These are phyloP conservation scores for Ambrosia trifida DNA, from an alignment of 129 eudicot genomes.

Conservation along the genomic window DNA sequence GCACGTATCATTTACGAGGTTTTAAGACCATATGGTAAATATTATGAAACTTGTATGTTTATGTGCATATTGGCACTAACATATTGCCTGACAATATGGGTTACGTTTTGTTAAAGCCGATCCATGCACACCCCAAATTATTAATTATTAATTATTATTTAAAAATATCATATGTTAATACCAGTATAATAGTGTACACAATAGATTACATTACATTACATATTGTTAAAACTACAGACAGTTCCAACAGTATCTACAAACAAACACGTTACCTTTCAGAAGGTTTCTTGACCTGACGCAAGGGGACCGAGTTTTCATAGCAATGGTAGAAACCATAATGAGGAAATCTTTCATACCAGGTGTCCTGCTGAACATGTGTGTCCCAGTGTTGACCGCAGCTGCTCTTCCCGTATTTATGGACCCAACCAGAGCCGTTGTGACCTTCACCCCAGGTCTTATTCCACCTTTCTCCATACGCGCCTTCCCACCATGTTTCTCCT, in stretches of 20 bases:
- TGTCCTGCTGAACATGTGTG: slow-evolving; percentile 73
- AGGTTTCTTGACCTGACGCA: slow-evolving; percentile 77
- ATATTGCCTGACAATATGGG: too few species aligned
- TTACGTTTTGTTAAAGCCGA: too few species aligned
- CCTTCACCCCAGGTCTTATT: slow-evolving; percentile 97
- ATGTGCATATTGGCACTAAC: too few species aligned
- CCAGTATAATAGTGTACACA: too few species aligned
- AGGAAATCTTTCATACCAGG: slow-evolving; percentile 89
- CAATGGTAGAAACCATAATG: slow-evolving; percentile 85
- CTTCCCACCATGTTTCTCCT: slow-evolving; percentile 98
- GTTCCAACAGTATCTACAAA: background rate
- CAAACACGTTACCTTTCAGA: slow-evolving; percentile 42
- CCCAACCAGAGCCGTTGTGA: slow-evolving; percentile 93
- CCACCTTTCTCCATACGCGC: slow-evolving; percentile 83
- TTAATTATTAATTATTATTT: too few species aligned
- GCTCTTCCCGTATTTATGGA: slow-evolving; percentile 92
- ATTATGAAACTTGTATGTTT: too few species aligned
- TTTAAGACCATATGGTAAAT: too few species aligned
- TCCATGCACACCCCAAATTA: too few species aligned
- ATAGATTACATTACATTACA: too few species aligned
- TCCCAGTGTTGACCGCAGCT: slow-evolving; percentile 98
- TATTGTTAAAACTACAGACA: background rate
- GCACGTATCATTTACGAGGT: too few species aligned
- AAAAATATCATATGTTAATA: too few species aligned
- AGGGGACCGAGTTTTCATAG: slow-evolving; percentile 71